Evolutionary conservation across 2,329 filamentous ascomycete genomes (phyloP).

Genomic region (Tolypocladium ophioglossoides): DNA sequence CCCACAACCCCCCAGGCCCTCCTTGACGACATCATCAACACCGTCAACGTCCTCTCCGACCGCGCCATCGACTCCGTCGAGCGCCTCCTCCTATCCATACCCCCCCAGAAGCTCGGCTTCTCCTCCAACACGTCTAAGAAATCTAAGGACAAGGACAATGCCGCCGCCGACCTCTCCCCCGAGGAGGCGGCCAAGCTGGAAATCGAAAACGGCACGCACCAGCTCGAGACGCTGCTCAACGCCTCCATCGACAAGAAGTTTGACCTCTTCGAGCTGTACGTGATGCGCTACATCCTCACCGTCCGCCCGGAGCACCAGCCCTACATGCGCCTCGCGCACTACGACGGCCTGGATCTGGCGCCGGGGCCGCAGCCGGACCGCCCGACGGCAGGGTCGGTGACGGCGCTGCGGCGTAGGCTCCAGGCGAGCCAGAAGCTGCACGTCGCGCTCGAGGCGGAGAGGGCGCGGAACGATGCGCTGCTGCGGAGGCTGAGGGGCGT

Average conservation of each 20-base stretch:
- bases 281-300: slow-evolving; percentile 73
- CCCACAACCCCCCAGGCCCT: slow-evolving; percentile 50
- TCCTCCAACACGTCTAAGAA: slow-evolving; percentile 23
- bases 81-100: slow-evolving; percentile 62
- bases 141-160: slow-evolving; percentile 16
- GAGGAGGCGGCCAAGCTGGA: slow-evolving; percentile 44
- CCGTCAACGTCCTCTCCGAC: slow-evolving; percentile 86
- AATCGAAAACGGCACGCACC: slow-evolving; percentile 80
- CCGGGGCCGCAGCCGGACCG: slow-evolving; percentile 10
- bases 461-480: slow-evolving; percentile 59
- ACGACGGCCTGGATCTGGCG: slow-evolving; percentile 54
- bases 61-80: slow-evolving; percentile 83
- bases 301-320: slow-evolving; percentile 58
- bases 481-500: slow-evolving; percentile 49
- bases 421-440: slow-evolving; percentile 72
- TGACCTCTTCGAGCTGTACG: slow-evolving; percentile 81
- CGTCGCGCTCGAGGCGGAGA: slow-evolving; percentile 57
- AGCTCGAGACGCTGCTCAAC: slow-evolving; percentile 73
- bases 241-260: slow-evolving; percentile 76
- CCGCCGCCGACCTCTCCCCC: slow-evolving; percentile 10
- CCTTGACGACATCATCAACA: slow-evolving; percentile 97
- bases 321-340: slow-evolving; percentile 78
- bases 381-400: slow-evolving; percentile 58
- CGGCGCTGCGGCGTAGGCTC: slow-evolving; percentile 60
- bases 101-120: slow-evolving; percentile 76